Evolutionary conservation across 2,329 filamentous ascomycete species (phyloP), one percentile per base, ranked within the genome.

Genomic region (Penicillium rolfsii): DNA sequence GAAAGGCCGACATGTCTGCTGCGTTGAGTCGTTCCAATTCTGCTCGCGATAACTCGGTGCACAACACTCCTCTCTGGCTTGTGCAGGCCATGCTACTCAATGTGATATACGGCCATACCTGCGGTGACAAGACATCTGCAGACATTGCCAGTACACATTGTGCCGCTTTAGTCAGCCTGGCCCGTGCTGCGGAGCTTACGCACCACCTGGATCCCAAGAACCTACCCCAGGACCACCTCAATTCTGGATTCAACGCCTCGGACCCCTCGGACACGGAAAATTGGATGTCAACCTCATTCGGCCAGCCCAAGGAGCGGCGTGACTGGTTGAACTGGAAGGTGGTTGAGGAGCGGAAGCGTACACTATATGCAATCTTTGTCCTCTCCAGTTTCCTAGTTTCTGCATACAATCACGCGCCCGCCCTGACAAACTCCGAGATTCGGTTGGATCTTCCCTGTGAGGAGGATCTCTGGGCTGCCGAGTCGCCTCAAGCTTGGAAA

Each of bases 71-170:
- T 0, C 83, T 97, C 43, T 98, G 94, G 93, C 84, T 99, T 28
- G 93, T 98, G 16, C 95, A 98, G 77, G 92, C 94, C 0, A 98
- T 98, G 94, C 82, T 98, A 8, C 83, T 99, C 54, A 98, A 97
- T 73, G 91, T 98, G 40, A 91, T 97, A 16, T 98, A 97, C 73
- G 94, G 94, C 14, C 91, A 97, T 76, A 96, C 96, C 67, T 96
- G 93, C 74, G 92, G 91, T 40, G 94, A 98, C 74, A 94, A 96
- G 79, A 89, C 88, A 57, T 90, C 92, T 24, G 92, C 91, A 62
- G 93, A 97, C 73, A 96, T 96, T 71, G 94, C 94, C 1, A 93
- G 90, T 64, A 97, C 91, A 1, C 94, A 98, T 74, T 96, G 91
- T 73, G 91, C 93, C 7, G 91, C 93, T 22, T 81, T 99, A 45